Percentiles rank a stretch among this genome's conserved stretches.
Conservation (phyloP, 2,329 filamentous ascomycete species). For the Colletotrichum theobromicola region DNA sequence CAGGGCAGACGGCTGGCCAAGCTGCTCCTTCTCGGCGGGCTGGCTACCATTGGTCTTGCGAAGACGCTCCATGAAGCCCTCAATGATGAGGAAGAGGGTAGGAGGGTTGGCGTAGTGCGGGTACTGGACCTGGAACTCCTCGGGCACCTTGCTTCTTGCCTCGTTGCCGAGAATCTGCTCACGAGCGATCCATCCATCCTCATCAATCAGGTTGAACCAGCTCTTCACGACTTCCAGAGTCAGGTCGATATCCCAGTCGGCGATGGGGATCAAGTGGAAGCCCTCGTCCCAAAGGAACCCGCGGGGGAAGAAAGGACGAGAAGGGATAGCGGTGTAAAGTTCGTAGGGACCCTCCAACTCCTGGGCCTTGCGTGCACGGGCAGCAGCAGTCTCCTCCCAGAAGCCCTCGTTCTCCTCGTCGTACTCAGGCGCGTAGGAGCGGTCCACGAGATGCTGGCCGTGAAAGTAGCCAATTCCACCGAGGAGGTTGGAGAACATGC, state of each 20-base stretch:
- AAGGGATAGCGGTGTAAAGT: slow-evolving; percentile 90
- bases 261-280: slow-evolving; percentile 89
- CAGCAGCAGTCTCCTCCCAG: slow-evolving; percentile 89
- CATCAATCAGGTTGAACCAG: slow-evolving; percentile 96
- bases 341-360: slow-evolving; percentile 82
- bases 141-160: slow-evolving; percentile 91
- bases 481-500: slow-evolving; percentile 91
- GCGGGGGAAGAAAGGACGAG: slow-evolving; percentile 92
- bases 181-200: slow-evolving; percentile 95
- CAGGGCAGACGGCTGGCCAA: slow-evolving; percentile 49
- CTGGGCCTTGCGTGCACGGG: slow-evolving; percentile 71
- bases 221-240: slow-evolving; percentile 87
- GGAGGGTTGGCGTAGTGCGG: slow-evolving; percentile 98
- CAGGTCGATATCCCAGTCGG: slow-evolving; percentile 93
- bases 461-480: slow-evolving; percentile 97
- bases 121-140: slow-evolving; percentile 93
- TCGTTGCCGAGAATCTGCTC: slow-evolving; percentile 94
- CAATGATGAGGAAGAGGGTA: slow-evolving; percentile 88
- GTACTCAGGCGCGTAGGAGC: slow-evolving; percentile 90
- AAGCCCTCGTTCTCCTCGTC: slow-evolving; percentile 95
- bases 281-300: slow-evolving; percentile 99
- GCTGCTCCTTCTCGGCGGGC: slow-evolving; percentile 45
- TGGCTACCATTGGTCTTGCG: slow-evolving; percentile 58
- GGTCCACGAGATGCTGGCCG: slow-evolving; percentile 85
- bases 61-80: slow-evolving; percentile 82